phyloP scores from a whole-genome alignment of 176 grass and related monocot species.

The Hsuehochloa calcarea region DNA sequence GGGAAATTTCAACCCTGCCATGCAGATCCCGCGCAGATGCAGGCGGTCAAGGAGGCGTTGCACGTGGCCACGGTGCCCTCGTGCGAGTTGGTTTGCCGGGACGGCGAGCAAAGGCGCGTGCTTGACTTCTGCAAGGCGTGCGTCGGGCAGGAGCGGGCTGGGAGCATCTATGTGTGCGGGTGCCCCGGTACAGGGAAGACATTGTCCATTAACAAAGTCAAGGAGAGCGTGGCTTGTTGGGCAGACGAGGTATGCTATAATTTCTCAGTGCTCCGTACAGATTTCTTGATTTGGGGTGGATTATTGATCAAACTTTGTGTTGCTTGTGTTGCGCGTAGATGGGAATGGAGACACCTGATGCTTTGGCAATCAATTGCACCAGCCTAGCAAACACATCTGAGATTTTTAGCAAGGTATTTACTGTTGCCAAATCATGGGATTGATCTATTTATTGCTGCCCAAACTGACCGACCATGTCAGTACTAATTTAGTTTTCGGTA shows the following conservation, averaged over 20 bases:
- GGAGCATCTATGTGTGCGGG: conserved; percentile 78
- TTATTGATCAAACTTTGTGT: conserved; percentile 3
- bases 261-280: not conserved
- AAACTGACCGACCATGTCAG: not conserved
- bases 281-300: conserved; percentile 12
- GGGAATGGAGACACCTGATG: conserved; percentile 59
- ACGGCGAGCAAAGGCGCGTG: conserved; percentile 67
- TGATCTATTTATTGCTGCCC: not conserved
- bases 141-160: conserved; percentile 56
- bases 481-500: conserved; percentile 35
- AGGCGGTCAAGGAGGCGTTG: conserved; percentile 73
- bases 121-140: conserved; percentile 68
- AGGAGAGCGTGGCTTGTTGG: conserved; percentile 48
- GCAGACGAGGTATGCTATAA: conserved; percentile 57
- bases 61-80: conserved; percentile 70
- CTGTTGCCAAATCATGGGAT: not conserved
- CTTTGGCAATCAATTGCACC: conserved; percentile 82
- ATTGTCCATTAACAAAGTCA: conserved; percentile 72
- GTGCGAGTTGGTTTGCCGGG: conserved; percentile 61
- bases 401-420: conserved; percentile 86
- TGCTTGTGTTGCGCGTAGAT: conserved; percentile 33
- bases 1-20: not conserved
- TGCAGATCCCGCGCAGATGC: conserved; percentile 74
- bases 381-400: conserved; percentile 63
- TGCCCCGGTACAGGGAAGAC: conserved; percentile 93